Base-by-base conservation (phyloP, 257 asterid genomes). In the Fraxinus cuspidata region DNA sequence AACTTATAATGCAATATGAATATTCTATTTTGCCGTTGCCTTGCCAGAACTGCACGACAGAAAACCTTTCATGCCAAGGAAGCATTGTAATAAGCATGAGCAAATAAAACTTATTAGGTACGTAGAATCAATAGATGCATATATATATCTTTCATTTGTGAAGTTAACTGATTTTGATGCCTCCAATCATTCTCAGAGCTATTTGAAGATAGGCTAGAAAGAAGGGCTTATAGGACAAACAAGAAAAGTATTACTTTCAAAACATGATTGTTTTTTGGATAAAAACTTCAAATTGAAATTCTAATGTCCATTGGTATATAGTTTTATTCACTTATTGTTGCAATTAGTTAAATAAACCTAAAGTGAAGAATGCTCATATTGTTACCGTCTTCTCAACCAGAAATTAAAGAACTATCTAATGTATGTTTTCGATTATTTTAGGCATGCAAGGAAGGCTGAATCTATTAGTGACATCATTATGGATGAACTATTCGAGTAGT, bases 11-110 rank as follows among this genome's bases (percentile, higher is more conserved):
- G 85, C 78, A 78, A 84, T 77, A 77, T 78, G 82, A 81, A 79
- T 74, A 84, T 80, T 84, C 79, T 84, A 84, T 80, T 84, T 78
- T 77, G 82, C 65, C 40, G 80, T 77, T 78, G 85, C 49, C 77
- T 70, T 90, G 80, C 76, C 80, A 72, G 78, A 82, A 81, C 88
- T 78, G 86, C 85, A 86, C 60, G 81, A 84, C 66, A 76, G 80
- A 73, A 42, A 80, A 84, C 85, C 83, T 77, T 84, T 78, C 84
- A 83, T 72, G 81, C 78, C 71, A 84, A 81, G 35, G 66, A 74
- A 74, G 38, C 78, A 82, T 67, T 71, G 79, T 71, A 70, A 75
- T 78, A 74, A 78, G 38, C 68, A 80, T n/a, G 72, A 63, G 69
- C 27, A 68, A 42, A 88, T 74, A 79, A 73, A 65, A 56, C 58